Conservation (phyloP, 768 basidiomycete species). For the Cyclocybe aegerita region DNA sequence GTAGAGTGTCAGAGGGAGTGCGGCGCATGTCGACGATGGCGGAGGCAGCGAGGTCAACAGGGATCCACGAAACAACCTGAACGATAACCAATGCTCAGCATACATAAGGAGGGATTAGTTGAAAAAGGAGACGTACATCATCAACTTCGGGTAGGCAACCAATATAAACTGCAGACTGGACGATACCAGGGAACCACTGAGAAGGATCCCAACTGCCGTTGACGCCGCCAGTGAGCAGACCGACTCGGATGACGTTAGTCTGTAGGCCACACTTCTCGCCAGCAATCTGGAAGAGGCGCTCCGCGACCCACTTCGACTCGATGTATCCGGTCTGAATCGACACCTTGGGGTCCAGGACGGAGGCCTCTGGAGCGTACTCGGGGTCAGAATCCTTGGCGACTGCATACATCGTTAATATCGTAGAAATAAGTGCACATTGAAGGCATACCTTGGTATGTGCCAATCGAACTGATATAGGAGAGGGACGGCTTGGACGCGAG, state of each 20-base stretch:
- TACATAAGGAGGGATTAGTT: background rate
- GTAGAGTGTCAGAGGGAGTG: slow-evolving; percentile 12
- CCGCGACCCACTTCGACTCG: slow-evolving; percentile 43
- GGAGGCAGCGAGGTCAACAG: slow-evolving; percentile 24
- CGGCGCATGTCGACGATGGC: slow-evolving; percentile 27
- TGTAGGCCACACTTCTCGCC: slow-evolving; percentile 23
- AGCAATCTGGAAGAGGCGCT: slow-evolving; percentile 32
- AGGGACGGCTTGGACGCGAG: slow-evolving; percentile 18
- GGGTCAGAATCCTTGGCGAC: slow-evolving; percentile 8
- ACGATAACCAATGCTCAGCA: background rate
- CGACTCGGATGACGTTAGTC: slow-evolving; percentile 34
- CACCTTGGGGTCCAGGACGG: slow-evolving; percentile 19
- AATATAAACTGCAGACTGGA: slow-evolving; percentile 24
- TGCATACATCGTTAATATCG: background rate
- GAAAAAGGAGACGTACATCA: slow-evolving; percentile 21
- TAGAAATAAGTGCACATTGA: background rate
- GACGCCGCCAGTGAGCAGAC: slow-evolving; percentile 33
- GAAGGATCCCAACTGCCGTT: slow-evolving; percentile 37
- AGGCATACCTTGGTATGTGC: slow-evolving; percentile 22
- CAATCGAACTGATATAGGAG: slow-evolving; percentile 32
- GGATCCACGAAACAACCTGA: slow-evolving; percentile 25
- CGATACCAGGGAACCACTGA: slow-evolving; percentile 40
- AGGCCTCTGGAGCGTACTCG: slow-evolving; percentile 15
- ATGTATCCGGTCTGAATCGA: slow-evolving; percentile 34
- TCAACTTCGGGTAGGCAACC: slow-evolving; percentile 27